A percentile compares a stretch with the other conserved stretches of the same genome.
Evolutionary conservation across 192 early-diverging fungal genomes (phyloP).

Genomic region (Kickxella alabastrina): DNA sequence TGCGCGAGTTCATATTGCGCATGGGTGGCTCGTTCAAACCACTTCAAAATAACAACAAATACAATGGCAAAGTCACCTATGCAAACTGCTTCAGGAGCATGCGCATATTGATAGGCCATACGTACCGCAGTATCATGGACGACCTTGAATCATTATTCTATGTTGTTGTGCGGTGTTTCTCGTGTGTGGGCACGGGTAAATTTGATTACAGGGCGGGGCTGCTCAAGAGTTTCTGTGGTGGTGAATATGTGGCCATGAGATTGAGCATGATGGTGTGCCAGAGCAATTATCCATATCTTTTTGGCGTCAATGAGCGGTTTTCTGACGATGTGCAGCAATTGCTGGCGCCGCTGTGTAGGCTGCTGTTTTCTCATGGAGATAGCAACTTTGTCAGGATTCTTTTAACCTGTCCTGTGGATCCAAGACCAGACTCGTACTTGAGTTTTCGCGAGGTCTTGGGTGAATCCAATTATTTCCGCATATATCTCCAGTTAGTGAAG

Average conservation of each 20-base stretch:
- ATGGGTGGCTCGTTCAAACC: neutral
- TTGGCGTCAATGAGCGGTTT: neutral
- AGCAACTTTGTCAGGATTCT: too few relatives aligned
- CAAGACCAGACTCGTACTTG: too few relatives aligned
- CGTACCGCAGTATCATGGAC: neutral
- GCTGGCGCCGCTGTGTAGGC: too few relatives aligned
- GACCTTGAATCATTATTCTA: constrained; percentile 20
- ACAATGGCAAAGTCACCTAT: neutral
- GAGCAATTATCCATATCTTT: neutral
- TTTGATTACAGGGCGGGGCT: neutral
- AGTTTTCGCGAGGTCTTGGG: too few relatives aligned
- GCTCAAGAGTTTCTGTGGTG: neutral
- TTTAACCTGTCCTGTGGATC: too few relatives aligned
- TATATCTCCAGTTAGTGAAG: too few relatives aligned
- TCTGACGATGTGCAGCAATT: too few relatives aligned
- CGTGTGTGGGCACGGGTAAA: neutral
- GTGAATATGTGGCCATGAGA: neutral
- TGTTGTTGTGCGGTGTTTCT: neutral
- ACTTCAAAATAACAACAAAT: neutral
- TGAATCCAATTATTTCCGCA: too few relatives aligned
- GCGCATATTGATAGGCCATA: neutral
- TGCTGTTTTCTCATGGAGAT: too few relatives aligned
- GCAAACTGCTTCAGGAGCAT: constrained; percentile 5
- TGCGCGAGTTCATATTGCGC: neutral
- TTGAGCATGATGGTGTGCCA: neutral